Conservation (phyloP, 805 yeast species). For the Ogataea parapolymorpha region DNA sequence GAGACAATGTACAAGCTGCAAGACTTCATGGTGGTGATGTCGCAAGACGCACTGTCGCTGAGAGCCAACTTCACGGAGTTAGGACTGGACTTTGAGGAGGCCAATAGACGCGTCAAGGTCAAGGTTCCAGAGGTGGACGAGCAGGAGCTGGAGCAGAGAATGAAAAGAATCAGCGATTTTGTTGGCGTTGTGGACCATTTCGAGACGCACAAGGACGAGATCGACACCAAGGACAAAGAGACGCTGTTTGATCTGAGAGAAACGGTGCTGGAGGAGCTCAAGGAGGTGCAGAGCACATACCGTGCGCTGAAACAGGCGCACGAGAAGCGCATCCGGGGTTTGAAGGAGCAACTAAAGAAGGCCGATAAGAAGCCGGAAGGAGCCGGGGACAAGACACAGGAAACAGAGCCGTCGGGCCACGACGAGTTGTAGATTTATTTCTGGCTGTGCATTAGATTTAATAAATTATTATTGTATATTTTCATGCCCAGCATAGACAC, state of each 20-base stretch:
- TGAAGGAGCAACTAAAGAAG: slow-evolving; percentile 22
- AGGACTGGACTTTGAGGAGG: slow-evolving; percentile 51
- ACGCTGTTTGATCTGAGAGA: slow-evolving; percentile 26
- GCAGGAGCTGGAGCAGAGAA: slow-evolving; percentile 26
- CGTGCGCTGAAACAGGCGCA: slow-evolving; percentile 25
- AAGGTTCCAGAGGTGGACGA: slow-evolving; percentile 27
- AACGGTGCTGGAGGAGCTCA: slow-evolving; percentile 17
- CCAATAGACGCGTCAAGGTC: slow-evolving; percentile 42
- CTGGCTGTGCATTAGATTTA: slow-evolving; percentile 6
- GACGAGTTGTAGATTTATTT: slow-evolving; percentile 18
- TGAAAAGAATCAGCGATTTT: slow-evolving; percentile 27
- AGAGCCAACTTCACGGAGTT: slow-evolving; percentile 41
- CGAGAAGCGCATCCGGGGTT: slow-evolving; percentile 26
- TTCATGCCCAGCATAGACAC: slow-evolving; percentile 34
- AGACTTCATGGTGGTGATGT: slow-evolving; percentile 41
- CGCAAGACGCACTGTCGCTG: slow-evolving; percentile 42
- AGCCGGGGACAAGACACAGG: slow-evolving; percentile 3
- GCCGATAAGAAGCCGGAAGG: slow-evolving; percentile 19
- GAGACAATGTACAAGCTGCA: slow-evolving; percentile 41
- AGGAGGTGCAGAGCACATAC: slow-evolving; percentile 16
- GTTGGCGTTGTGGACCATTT: slow-evolving; percentile 30
- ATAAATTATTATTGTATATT: background rate
- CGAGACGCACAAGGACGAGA: slow-evolving; percentile 21
- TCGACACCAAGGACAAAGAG: slow-evolving; percentile 20
- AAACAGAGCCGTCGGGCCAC: slow-evolving; percentile 7